Conservation (phyloP, 805 yeast species). For the Yamadazyma endophytica region DNA sequence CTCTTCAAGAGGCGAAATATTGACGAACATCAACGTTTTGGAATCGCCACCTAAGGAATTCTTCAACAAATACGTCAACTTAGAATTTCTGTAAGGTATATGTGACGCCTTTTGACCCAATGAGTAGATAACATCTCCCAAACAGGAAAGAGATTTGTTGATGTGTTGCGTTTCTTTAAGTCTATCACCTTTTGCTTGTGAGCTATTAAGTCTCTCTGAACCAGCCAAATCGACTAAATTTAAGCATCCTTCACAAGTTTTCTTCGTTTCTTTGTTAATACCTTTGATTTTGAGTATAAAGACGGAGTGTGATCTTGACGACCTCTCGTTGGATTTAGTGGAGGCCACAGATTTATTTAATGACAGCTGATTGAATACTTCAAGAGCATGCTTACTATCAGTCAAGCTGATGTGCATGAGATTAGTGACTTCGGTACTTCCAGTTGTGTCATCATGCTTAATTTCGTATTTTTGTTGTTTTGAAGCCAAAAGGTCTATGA, state of each 20-base stretch:
- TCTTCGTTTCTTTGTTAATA: conserved; percentile 43
- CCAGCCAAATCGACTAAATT: conserved; percentile 93
- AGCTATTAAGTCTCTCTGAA: conserved; percentile 74
- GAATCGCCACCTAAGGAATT: conserved; percentile 82
- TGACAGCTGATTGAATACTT: conserved; percentile 51
- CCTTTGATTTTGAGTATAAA: conserved; percentile 65
- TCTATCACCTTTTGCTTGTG: conserved; percentile 77
- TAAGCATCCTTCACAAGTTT: conserved; percentile 52
- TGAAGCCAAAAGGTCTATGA: conserved; percentile 57
- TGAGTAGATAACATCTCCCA: conserved; percentile 86
- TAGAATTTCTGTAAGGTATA: conserved; percentile 67
- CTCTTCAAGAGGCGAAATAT: conserved; percentile 61
- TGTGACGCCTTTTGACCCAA: conserved; percentile 45
- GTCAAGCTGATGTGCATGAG: conserved; percentile 46
- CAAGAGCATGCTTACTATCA: conserved; percentile 45
- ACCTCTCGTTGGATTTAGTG: conserved; percentile 74
- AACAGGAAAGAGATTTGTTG: conserved; percentile 78
- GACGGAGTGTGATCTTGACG: conserved; percentile 89
- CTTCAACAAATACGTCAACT: conserved; percentile 77
- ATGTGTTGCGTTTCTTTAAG: conserved; percentile 85
- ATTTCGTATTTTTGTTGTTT: conserved; percentile 55
- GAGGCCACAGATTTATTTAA: conserved; percentile 72
- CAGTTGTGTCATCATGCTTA: conserved; percentile 55
- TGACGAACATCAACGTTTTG: conserved; percentile 91
- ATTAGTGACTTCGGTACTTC: conserved; percentile 60